Evolutionary conservation across 148 eudicot genomes (phyloP).

Genomic region (Vaccinium myrtillus): DNA sequence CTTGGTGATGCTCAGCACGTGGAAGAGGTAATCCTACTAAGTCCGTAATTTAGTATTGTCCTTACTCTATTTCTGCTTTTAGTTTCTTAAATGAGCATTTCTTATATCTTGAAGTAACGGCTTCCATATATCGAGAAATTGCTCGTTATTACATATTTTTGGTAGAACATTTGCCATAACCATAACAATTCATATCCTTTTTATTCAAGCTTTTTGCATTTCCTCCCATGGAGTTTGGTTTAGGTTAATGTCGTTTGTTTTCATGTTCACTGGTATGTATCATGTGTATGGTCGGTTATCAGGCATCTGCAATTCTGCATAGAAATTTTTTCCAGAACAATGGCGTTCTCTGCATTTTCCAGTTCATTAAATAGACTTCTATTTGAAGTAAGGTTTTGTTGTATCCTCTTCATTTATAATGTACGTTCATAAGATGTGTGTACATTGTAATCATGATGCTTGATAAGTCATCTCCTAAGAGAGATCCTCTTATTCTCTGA

Average conservation of each 20-base stretch:
- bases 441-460: background rate
- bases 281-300: background rate
- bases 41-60: background rate
- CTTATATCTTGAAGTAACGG: background rate
- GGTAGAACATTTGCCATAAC: background rate
- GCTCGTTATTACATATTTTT: background rate
- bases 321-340: background rate
- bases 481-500: background rate
- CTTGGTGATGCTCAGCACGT: constrained; percentile 92
- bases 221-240: background rate
- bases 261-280: background rate
- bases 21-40: constrained; percentile 49
- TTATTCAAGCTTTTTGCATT: background rate
- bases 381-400: background rate
- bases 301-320: background rate
- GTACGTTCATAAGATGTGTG: background rate
- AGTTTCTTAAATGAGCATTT: background rate
- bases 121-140: background rate
- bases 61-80: background rate
- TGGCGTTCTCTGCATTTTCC: background rate
- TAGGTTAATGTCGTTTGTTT: background rate
- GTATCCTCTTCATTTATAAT: background rate
- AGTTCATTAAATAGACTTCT: background rate
- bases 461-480: background rate
- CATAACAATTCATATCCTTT: background rate